Evolutionary conservation across 345 rosid genomes (phyloP).

Genomic region (Eutrema yunnanense): DNA sequence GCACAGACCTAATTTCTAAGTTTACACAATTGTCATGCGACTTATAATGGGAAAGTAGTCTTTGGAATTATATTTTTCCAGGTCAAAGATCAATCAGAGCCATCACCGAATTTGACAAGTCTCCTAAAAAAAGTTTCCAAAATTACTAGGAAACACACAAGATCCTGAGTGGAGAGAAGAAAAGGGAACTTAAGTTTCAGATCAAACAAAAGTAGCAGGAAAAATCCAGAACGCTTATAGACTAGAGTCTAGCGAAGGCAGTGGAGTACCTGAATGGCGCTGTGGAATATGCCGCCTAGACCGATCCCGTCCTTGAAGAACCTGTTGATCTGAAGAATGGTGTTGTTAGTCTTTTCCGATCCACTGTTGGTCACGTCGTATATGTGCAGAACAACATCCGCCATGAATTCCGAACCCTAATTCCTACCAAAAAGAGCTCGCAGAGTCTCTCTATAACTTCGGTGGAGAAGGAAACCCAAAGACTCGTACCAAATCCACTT

Average conservation of each 20-base stretch:
- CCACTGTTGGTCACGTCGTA: constrained; percentile 96
- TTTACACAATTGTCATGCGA: not conserved
- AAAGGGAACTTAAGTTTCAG: not conserved
- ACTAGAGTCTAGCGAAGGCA: not conserved
- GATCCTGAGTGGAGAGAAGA: not conserved
- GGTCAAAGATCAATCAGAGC: constrained; percentile 3
- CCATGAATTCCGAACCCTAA: constrained; percentile 43
- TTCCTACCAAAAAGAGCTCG: not conserved
- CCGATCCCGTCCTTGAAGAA: constrained; percentile 95
- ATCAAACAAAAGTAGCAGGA: not conserved
- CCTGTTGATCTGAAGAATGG: constrained; percentile 83
- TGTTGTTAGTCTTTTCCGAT: constrained; percentile 91
- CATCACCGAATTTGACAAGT: not conserved
- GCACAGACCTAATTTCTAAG: not conserved
- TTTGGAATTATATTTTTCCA: not conserved
- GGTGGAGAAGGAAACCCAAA: not conserved
- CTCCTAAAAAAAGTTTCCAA: not conserved
- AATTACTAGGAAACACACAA: not conserved
- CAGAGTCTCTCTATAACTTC: not conserved
- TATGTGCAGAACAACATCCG: constrained; percentile 77
- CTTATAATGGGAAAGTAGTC: not conserved
- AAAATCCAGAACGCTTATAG: not conserved
- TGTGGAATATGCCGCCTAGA: constrained; percentile 83
- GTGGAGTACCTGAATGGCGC: constrained; percentile 82
- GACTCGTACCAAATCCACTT: not conserved